These are phyloP conservation scores for Colletotrichum sidae DNA, from an alignment of 2,329 filamentous ascomycete genomes.

Conservation along the genomic window DNA sequence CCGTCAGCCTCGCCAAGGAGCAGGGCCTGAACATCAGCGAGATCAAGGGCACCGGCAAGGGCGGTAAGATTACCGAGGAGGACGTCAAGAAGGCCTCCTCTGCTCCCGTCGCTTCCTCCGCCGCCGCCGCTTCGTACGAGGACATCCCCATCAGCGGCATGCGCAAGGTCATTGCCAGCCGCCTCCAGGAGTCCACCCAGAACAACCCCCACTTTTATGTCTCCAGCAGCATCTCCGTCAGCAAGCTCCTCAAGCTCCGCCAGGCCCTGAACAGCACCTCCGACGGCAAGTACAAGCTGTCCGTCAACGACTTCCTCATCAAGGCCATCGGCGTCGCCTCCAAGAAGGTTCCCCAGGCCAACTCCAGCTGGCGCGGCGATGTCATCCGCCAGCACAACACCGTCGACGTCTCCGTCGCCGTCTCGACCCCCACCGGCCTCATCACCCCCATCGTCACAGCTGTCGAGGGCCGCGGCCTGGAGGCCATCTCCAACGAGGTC, in stretches of 20 bases:
- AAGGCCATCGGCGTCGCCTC: conserved; percentile 92
- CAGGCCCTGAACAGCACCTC: conserved; percentile 89
- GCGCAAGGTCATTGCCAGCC: conserved; percentile 97
- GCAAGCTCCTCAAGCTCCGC: conserved; percentile 96
- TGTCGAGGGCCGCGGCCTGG: conserved; percentile 87
- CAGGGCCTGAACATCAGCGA: conserved; percentile 81
- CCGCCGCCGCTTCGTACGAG: conserved; percentile 77
- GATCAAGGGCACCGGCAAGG: conserved; percentile 88
- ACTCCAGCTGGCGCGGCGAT: conserved; percentile 93
- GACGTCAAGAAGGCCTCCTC: conserved; percentile 89
- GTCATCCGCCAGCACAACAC: conserved; percentile 93
- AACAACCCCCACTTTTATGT: conserved; percentile 99
- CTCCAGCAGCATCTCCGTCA: conserved; percentile 88
- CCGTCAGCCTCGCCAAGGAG: conserved; percentile 86
- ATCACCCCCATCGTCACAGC: conserved; percentile 98
- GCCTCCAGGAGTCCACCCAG: conserved; percentile 84
- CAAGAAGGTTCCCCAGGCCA: conserved; percentile 94
- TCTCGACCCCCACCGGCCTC: conserved; percentile 90
- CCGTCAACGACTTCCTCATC: conserved; percentile 99
- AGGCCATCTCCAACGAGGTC: conserved; percentile 87
- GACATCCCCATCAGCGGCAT: conserved; percentile 89
- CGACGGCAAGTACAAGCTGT: conserved; percentile 97
- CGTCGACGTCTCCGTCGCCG: conserved; percentile 95
- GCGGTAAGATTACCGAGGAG: conserved; percentile 88
- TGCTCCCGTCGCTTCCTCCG: conserved; percentile 60